Evolutionary conservation across 108 stramenopile genomes (phyloP), one percentile per base, ranked within the genome.

Genomic region (Cylindrotheca fusiformis): DNA sequence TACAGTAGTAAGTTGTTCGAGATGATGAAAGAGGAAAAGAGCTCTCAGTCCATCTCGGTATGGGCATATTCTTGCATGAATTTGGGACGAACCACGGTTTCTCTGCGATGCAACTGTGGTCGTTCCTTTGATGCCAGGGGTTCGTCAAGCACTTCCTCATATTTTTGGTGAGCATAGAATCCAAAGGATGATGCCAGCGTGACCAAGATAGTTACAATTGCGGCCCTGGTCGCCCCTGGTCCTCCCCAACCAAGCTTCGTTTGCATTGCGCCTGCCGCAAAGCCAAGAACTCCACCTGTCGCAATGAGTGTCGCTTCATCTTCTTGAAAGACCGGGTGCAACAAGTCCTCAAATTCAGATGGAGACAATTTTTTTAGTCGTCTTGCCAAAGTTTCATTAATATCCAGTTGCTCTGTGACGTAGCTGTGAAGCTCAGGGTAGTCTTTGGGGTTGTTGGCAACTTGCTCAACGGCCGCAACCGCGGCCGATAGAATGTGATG

Each of bases 321-420:
- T 65, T 93, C 93, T 73, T 97, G 86, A 72, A 97, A 97, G 31
- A 93, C 92, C 17, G 96, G 95, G 56, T 96, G 96, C 26, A 96
- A 68, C 14, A 96, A 68, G 58, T 90, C 83, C 74, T 90, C 88
- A 77, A 97, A 97, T 23, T 95, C 90, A 2, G 61, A 55, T n/a
- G 90, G 75, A 5, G 84, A 71, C 51, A 97, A 32, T 18, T 52
- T 54, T 61, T 85, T 84, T 78, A 97, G 75, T 29, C 83, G 75
- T 46, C 76, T 62, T 30, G 80, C 68, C 46, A 97, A 74, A 26
- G 93, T 95, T 53, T 63, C 80, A 48, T 77, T 67, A 32, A 84
- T 85, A 56, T 88, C 81, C n/a, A 88, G 54, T 31, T 68, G 75
- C 52, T 88, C 74, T 3, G 74, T 70, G 28, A 84, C 84, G 62